Evolutionary conservation across 164 flowering plant genomes (phyloP).

Genomic region (Kalanchoe fedtschenkoi): DNA sequence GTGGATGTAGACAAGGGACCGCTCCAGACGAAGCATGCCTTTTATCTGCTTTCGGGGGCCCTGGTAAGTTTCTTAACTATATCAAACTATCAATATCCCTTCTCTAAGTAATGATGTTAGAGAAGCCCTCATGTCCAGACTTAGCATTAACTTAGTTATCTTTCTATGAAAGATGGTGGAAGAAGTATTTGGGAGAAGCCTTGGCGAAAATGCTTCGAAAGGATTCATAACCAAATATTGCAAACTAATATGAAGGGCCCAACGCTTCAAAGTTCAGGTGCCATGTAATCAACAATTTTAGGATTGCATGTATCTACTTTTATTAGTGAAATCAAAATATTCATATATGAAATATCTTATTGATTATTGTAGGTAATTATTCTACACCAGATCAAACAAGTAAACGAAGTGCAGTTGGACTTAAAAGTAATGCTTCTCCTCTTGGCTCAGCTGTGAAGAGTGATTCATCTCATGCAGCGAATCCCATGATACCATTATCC

Average conservation of each 20-base stretch:
- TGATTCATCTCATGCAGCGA: constrained; percentile 25
- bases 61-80: constrained; percentile 29
- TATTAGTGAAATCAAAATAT: not conserved
- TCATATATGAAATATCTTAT: not conserved
- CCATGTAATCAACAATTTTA: not conserved
- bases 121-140: constrained; percentile 3
- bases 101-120: not conserved
- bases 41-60: constrained; percentile 85
- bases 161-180: constrained; percentile 57
- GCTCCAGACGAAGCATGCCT: constrained; percentile 88
- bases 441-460: constrained; percentile 40
- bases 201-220: constrained; percentile 60
- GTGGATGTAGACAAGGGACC: constrained; percentile 64
- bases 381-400: constrained; percentile 32
- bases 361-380: constrained; percentile 36
- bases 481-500: constrained; percentile 47
- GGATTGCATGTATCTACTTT: not conserved
- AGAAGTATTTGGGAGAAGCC: constrained; percentile 65
- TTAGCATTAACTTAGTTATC: not conserved
- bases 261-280: constrained; percentile 44
- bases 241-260: constrained; percentile 44
- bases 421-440: constrained; percentile 33
- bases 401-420: constrained; percentile 30
- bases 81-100: not conserved
- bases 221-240: constrained; percentile 44